Evolutionary conservation across 768 basidiomycete species (phyloP), one percentile per base, ranked within the genome.

Genomic region (Kwoniella dendrophila): DNA sequence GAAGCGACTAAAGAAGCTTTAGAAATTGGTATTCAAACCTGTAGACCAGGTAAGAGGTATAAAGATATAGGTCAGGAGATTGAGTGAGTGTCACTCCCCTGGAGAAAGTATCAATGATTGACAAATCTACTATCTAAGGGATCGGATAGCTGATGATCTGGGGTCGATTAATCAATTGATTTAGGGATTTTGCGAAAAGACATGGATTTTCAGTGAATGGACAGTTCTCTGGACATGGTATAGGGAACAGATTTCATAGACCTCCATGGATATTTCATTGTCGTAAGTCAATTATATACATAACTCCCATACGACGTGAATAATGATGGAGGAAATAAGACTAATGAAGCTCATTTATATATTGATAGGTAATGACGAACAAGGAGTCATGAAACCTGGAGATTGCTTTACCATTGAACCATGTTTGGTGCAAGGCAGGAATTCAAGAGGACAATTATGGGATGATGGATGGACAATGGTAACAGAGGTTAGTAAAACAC

Each of bases 351-450:
- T n/a, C n/a, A n/a, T n/a, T n/a, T n/a, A n/a, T n/a, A n/a, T n/a
- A 40, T 20, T 8, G 16, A n/a, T 64, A 92, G 92, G 83, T 54
- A 94, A 94, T 63, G 86, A 89, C 22, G 90, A 91, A 62, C 88
- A 89, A 1, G 92, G 87, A 0, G 72, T 83, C 16, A 94, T 96
- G 92, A 75, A 78, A 53, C 88, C 88, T 0, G 92, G 93, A 0
- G 86, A 95, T 75, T 91, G 90, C 72, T 95, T 96, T 71, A 95
- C 93, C 0, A 92, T 96, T 40, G 93, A 96, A 84, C 92, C 92
- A 3, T 83, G 83, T 48, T 81, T 95, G 32, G 83, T 94, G 12
- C 89, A 92, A 79, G 92, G 92, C 11, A 77, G 80, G 4, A 82
- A 89, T 59, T 82, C 90, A 0, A 74, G 80, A 26, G 85, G 85